Base-by-base conservation (phyloP, 2,329 filamentous ascomycete genomes). In the Penicillium griseofulvum region DNA sequence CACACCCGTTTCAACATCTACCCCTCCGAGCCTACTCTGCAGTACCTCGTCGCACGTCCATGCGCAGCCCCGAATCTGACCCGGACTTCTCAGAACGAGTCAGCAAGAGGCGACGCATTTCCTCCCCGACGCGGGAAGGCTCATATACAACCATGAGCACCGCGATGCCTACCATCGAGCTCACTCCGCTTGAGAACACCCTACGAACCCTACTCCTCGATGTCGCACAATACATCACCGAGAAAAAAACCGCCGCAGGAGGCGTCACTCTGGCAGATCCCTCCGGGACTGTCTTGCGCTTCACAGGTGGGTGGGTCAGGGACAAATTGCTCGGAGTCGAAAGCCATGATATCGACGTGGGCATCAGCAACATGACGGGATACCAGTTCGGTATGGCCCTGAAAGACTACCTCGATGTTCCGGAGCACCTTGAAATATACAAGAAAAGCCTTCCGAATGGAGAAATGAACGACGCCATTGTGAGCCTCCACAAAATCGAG, bases 401-500 rank as follows among this genome's bases (percentile, higher is more conserved):
- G 49, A 76, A 79, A 59, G 63, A 73, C 31, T 80, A 76, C 48
- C 56, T 78, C 33, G 71, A 76, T 50, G 64, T 68, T 19, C 71
- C 73, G 2, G 65, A 71, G 16, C 72, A 74, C 24, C 65, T 76
- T 16, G 64, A 72, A 6, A 76, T 76, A 56, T 79, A 68, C 76
- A 81, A 57, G 64, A 74, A 44, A 67, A 79, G 48, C 68, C 83
- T 64, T 66, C 71, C 54, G 10, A 65, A 70, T 10, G 68, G 75
- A 14, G 80, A 86, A 61, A 81, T 86, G 19, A 67, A 81, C 83
- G 81, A 82, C 49, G 86, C 87, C 54, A 80, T 94, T 50, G 87
- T 88, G 47, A 87, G 84, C 59, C 80, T 97, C 31, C 88, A 97
- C 79, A 95, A 91, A 72, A 93, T 97, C 63, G 87, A 88, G 49